Evolutionary conservation across 768 basidiomycete genomes (phyloP), one percentile per base, ranked within the genome.

Genomic region (Suillus fuscotomentosus): DNA sequence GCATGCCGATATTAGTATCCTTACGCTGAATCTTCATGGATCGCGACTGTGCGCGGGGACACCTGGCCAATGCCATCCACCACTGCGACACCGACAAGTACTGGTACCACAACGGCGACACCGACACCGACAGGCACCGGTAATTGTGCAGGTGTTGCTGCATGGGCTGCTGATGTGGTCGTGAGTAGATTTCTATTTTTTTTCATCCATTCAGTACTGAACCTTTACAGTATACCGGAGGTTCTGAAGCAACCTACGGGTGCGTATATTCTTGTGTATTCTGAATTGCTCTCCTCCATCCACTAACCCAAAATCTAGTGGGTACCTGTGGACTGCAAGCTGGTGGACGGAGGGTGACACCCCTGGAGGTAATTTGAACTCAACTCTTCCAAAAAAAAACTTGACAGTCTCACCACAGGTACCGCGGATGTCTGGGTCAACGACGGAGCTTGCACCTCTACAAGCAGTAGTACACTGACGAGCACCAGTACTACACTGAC

Each of bases 341-440:
- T 79, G 78, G 74, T 84, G 83, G 83, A 78, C 74, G 17, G 66
- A 82, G 63, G 73, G 73, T n/a, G 80, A 82, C 69, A 41, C 59
- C 5, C 75, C 74, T 15, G 72, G 71, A 66, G 73, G 77, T 73
- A 57, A 59, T 31, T 17, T 31, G 47, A 14, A 17, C 50, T 43
- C 22, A 9, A 0, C 24, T 11, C 27, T 36, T 41, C 41, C 15
- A 17, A 5, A 27, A 22, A 50, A 22, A 22, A 24, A 41, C 15
- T 9, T 47, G 15, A 60, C 31, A 34, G 22, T 5, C 14, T 20
- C 5, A 45, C 20, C 5, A 34, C 60, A 87, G 85, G 82, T 51
- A 24, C 79, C 42, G 81, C 82, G 34, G 81, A 78, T 54, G 85
- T 82, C 60, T 89, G 88, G 88, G 78, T 78, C 50, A 82, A 89